Percentiles rank a stretch among this genome's conserved stretches.
These are phyloP conservation scores for Fusarium sp. DNA, from an alignment of 2,329 filamentous ascomycete species.

Conservation along the genomic window DNA sequence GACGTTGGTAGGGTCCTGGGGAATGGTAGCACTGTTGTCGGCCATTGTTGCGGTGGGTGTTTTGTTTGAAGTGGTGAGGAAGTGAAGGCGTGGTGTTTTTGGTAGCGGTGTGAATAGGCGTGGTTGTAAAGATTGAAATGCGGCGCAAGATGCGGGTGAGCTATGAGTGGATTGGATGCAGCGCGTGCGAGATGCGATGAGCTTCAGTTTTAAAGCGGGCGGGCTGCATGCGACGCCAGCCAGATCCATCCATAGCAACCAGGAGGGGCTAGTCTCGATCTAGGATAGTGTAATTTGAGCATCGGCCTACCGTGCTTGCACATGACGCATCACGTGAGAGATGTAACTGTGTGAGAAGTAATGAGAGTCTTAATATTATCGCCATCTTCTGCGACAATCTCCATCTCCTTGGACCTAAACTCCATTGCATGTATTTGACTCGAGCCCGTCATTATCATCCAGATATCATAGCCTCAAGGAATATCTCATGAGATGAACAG, in stretches of 20 bases:
- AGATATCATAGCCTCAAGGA: too few species aligned
- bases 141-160: constrained; percentile 49
- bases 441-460: too few species aligned
- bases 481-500: too few species aligned
- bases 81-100: constrained; percentile 18
- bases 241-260: constrained; percentile 53
- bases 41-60: constrained; percentile 58
- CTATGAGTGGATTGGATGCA: constrained; percentile 40
- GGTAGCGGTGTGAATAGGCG: constrained; percentile 30
- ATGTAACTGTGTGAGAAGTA: not conserved
- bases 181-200: constrained; percentile 39
- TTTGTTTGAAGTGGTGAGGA: constrained; percentile 3
- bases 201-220: constrained; percentile 49
- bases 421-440: too few species aligned
- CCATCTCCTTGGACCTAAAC: too few species aligned
- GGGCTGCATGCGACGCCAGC: constrained; percentile 41
- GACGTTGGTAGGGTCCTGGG: constrained; percentile 60
- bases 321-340: constrained; percentile 39
- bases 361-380: too few species aligned
- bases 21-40: constrained; percentile 65
- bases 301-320: constrained; percentile 19
- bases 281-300: constrained; percentile 15
- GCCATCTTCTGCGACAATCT: too few species aligned
- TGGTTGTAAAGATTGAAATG: constrained; percentile 44
- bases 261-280: constrained; percentile 47